phyloP scores from a whole-genome alignment of 805 yeast species.

The Candida michaelii region DNA sequence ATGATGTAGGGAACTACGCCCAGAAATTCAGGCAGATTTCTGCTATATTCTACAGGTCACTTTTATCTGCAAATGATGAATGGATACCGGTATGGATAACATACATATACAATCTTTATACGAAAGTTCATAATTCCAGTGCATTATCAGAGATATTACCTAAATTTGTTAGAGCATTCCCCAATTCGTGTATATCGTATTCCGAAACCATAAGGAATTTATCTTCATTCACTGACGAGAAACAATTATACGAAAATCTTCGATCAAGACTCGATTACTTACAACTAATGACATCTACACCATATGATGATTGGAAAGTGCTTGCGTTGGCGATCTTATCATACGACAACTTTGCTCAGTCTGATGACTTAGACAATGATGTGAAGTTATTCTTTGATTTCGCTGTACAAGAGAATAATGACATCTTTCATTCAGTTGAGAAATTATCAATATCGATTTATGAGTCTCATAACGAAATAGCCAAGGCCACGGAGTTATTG shows the following conservation, averaged over 20 bases:
- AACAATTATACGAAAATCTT: constrained; percentile 12
- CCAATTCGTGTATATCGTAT: constrained; percentile 24
- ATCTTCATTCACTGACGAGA: constrained; percentile 12
- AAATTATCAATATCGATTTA: constrained; percentile 36
- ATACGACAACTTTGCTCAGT: constrained; percentile 11
- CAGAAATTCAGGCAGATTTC: constrained; percentile 14
- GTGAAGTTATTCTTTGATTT: constrained; percentile 19
- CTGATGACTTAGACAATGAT: constrained; percentile 19
- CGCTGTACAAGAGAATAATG: constrained; percentile 29
- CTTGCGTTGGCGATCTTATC: constrained; percentile 26
- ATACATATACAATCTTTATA: constrained; percentile 26
- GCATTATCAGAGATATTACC: constrained; percentile 15
- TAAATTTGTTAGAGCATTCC: constrained; percentile 25
- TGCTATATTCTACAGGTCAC: constrained; percentile 32
- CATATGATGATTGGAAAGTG: constrained; percentile 34
- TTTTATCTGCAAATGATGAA: constrained; percentile 9
- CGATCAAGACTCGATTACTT: constrained; percentile 13
- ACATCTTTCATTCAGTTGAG: constrained; percentile 45
- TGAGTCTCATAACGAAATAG: constrained; percentile 28
- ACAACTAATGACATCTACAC: constrained; percentile 17
- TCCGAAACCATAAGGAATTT: constrained; percentile 24
- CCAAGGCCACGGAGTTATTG: constrained; percentile 25
- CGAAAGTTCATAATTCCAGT: constrained; percentile 12
- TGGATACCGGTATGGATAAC: constrained; percentile 30
- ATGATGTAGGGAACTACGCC: constrained; percentile 23